These are phyloP conservation scores for Dendrobium catenatum DNA, from an alignment of 106 monocot genomes.

Conservation along the genomic window DNA sequence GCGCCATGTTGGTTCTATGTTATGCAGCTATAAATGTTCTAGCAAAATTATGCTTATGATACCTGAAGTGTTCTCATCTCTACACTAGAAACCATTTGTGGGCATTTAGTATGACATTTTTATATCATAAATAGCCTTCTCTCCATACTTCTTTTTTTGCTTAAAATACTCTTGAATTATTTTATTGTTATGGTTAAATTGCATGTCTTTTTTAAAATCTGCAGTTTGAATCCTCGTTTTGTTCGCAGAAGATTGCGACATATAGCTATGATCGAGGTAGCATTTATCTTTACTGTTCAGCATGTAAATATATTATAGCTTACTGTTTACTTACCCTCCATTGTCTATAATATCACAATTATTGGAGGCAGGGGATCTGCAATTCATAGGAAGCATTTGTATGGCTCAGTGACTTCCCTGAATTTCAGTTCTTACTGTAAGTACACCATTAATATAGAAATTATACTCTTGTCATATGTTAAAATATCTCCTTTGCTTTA, in stretches of 20 bases:
- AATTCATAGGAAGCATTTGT: constrained; percentile 51
- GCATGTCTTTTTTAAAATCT: background rate
- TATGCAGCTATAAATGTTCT: background rate
- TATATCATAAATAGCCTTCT: too few relatives aligned
- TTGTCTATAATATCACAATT: constrained; percentile 11
- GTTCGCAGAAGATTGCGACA: constrained; percentile 87
- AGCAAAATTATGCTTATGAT: background rate
- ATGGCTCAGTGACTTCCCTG: constrained; percentile 77
- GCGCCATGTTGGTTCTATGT: background rate
- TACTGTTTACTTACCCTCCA: background rate
- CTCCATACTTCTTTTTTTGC: too few relatives aligned
- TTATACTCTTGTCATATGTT: constrained; percentile 1
- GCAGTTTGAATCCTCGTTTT: constrained; percentile 81
- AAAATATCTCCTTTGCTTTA: background rate
- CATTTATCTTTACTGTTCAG: background rate
- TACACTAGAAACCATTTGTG: background rate
- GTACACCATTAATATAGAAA: constrained; percentile 10
- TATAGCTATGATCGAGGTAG: constrained; percentile 67
- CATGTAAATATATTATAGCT: background rate
- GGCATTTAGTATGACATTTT: too few relatives aligned
- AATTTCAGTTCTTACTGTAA: constrained; percentile 60
- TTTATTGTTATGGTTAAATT: background rate
- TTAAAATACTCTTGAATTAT: too few relatives aligned
- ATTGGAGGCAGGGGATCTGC: constrained; percentile 49
- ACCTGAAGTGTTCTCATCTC: background rate